Percentiles rank a stretch among this genome's conserved stretches.
These are phyloP conservation scores for Baudoinia panamericana DNA, from an alignment of 495 filamentous ascomycete genomes.

Conservation along the genomic window DNA sequence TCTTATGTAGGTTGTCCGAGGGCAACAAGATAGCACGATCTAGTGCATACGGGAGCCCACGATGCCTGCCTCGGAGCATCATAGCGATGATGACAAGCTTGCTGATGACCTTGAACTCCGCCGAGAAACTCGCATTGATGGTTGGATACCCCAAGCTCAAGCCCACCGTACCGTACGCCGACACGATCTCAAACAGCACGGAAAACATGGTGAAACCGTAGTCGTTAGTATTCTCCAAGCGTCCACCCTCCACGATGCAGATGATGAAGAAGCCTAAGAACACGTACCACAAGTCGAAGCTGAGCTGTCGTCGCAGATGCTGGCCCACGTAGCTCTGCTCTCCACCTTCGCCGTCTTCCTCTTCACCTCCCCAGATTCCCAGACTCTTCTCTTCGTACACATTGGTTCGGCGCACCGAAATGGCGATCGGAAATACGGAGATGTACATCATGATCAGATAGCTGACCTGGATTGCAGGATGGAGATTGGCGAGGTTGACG, in stretches of 20 bases:
- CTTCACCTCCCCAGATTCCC: slow-evolving; percentile 54
- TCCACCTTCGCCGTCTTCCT: slow-evolving; percentile 33
- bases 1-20: slow-evolving; percentile 41
- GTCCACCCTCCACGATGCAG: slow-evolving; percentile 61
- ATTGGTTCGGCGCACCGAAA: slow-evolving; percentile 83
- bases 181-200: slow-evolving; percentile 81
- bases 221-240: slow-evolving; percentile 42
- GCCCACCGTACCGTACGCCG: slow-evolving; percentile 90
- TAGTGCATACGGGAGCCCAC: slow-evolving; percentile 80
- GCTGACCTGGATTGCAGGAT: slow-evolving; percentile 85
- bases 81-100: slow-evolving; percentile 89
- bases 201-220: slow-evolving; percentile 63
- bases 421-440: slow-evolving; percentile 89
- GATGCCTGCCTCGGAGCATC: slow-evolving; percentile 84
- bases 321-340: slow-evolving; percentile 71
- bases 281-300: slow-evolving; percentile 92
- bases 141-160: slow-evolving; percentile 68
- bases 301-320: slow-evolving; percentile 78
- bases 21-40: slow-evolving; percentile 83
- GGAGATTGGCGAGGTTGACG: slow-evolving; percentile 60
- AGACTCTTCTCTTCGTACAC: slow-evolving; percentile 93
- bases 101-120: slow-evolving; percentile 63
- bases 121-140: slow-evolving; percentile 64
- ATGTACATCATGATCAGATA: slow-evolving; percentile 99
- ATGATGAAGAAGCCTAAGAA: slow-evolving; percentile 83